Evolutionary conservation across 129 eudicot species (phyloP).

Genomic region (Gnaphalium uliginosum): DNA sequence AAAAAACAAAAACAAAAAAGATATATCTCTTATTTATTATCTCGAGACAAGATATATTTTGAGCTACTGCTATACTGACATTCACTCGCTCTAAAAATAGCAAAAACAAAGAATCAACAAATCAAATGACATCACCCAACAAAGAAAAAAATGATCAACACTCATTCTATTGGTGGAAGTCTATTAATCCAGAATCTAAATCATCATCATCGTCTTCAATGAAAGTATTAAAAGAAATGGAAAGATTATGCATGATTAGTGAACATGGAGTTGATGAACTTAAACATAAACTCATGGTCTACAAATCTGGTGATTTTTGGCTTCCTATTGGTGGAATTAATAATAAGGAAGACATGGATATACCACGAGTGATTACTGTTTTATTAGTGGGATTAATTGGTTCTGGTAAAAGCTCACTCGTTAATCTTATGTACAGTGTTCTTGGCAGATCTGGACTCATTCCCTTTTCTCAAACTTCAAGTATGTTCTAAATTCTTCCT

Average conservation of each 20-base stretch:
- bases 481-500: slow-evolving; percentile 19
- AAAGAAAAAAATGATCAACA: not conserved
- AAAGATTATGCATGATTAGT: slow-evolving; percentile 54
- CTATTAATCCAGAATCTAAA: slow-evolving; percentile 23
- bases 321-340: slow-evolving; percentile 74
- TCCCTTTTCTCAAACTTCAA: slow-evolving; percentile 79
- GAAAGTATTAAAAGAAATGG: slow-evolving; percentile 67
- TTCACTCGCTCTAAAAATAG: not conserved
- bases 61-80: not conserved
- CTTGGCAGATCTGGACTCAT: slow-evolving; percentile 78
- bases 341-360: slow-evolving; percentile 62
- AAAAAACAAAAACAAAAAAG: too few species aligned
- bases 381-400: slow-evolving; percentile 50
- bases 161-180: slow-evolving; percentile 57
- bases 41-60: too few species aligned
- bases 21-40: too few species aligned
- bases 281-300: slow-evolving; percentile 62
- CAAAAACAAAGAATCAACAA: not conserved
- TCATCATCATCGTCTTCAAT: slow-evolving; percentile 37
- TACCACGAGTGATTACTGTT: slow-evolving; percentile 50
- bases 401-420: slow-evolving; percentile 76
- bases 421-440: slow-evolving; percentile 75
- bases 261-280: slow-evolving; percentile 64
- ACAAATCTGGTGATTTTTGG: slow-evolving; percentile 77
- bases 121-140: slow-evolving; percentile 10